Evolutionary conservation across 1,139 yeast genomes (phyloP), one percentile per base, ranked within the genome.

Genomic region (Yamadazyma epiphylla): DNA sequence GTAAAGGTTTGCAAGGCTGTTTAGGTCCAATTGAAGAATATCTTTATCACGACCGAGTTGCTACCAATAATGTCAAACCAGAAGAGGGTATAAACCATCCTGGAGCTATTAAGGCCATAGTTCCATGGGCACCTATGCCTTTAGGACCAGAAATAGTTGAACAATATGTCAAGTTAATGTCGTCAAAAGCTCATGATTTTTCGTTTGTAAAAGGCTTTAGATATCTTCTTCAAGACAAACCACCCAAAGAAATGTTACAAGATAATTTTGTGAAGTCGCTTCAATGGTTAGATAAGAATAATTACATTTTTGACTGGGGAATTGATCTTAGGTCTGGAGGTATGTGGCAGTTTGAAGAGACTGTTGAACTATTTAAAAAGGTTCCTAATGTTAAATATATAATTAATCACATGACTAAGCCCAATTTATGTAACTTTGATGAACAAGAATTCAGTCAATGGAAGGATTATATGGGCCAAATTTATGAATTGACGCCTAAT

Each of bases 221-320:
- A 23, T 65, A 54, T 39, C 50, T 67, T 22, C 33, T 66, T 3
- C 72, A 67, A 37, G 71, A 63, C 34, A 61, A 64, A 36, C 66
- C 64, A 1, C 34, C 32, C 1, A 55, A 56, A 1, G 51, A 56
- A 0, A 58, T 60, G 64, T 27, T 49, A 5, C 30, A 45, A 5
- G 33, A 34, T 2, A 25, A 38, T 5, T 55, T 64, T 31, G 41
- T 53, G 13, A 56, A 54, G 5, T 46, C 58, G 1, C 32, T 65
- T 15, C 45, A 56, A 7, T 60, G 59, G 57, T 32, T 65, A 8
- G 58, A 52, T 3, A 35, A 38, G 2, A 28, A 50, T 5, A 43
- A 49, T 11, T 53, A 39, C 23, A 48, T 48, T 1, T 66, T 64
- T 38, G 73, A 66, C 28, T 43, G 65, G 34, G 72, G 72, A 4